Evolutionary conservation across 2,329 filamentous ascomycete species (phyloP), one percentile per base, ranked within the genome.

Genomic region (Aureobasidium musti): DNA sequence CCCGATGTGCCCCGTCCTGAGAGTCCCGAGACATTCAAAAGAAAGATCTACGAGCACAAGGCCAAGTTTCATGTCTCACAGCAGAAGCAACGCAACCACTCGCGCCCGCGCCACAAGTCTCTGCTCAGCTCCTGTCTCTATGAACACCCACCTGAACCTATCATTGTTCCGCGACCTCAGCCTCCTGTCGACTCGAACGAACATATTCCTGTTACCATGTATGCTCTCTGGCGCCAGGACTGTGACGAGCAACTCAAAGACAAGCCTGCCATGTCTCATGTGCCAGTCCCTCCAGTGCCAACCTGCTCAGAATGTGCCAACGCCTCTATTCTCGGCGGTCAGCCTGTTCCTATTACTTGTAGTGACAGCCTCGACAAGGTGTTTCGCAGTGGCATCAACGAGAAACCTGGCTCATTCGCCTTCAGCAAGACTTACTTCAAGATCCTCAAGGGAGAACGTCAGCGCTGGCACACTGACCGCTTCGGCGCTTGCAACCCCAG

Each of bases 381-480:
- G 14, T 21, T 65, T 7, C 63, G 63, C 13, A 57, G 43, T 14
- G 52, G 37, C 14, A 39, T 56, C n/a, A 13, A n/a, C 13, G 41
- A 49, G 14, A 26, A 11, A 28, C 21, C 30, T 11, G 39, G 41
- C 10, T 26, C 52, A 3, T 54, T 30, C 33, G 49, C 49, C 23
- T 53, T 41, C 26, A 64, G 47, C 37, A 43, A 64, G 13, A 41
- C 63, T 21, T 65, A 65, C 41, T 56, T 65, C 10, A 14, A 14
- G 3, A 49, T 65, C 21, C 52, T 65, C n/a, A 65, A 65, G n/a
- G 11, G 2, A 17, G 63, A 65, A 39, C 63, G 63, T 28, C 37
- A 65, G 28, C 50, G 63, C 30, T 65, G 63, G 63, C 63, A 65
- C 28, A 65, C 63, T 14, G 63, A 65, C n/a, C 63, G 63, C 52